These are phyloP conservation scores for Auriculariales sp. DNA, from an alignment of 768 basidiomycete species.

Conservation along the genomic window DNA sequence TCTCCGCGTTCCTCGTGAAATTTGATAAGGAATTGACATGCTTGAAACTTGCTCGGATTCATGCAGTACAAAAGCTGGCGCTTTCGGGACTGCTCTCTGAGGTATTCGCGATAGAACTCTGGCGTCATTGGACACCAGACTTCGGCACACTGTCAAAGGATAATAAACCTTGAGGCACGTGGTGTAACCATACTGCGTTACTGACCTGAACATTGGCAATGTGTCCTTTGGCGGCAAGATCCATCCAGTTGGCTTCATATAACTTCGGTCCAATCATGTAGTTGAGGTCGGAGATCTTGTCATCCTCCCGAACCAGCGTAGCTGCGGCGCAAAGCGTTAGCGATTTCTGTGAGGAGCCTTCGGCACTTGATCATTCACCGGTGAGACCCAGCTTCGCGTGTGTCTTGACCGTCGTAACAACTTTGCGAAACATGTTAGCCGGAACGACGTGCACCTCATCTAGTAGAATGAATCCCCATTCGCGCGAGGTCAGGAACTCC, in stretches of 20 bases:
- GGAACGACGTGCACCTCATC: constrained; percentile 99
- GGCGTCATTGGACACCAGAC: constrained; percentile 99
- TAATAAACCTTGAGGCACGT: constrained; percentile 1
- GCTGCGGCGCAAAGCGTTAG: constrained; percentile 31
- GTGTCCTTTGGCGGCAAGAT: constrained; percentile 96
- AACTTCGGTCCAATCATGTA: constrained; percentile 99
- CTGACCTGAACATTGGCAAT: constrained; percentile 98
- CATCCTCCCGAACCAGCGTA: constrained; percentile 95
- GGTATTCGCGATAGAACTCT: constrained; percentile 96
- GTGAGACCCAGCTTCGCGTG: constrained; percentile 97
- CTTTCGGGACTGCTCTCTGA: constrained; percentile 82
- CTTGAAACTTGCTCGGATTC: constrained; percentile 99
- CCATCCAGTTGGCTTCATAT: constrained; percentile 99
- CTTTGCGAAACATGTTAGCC: constrained; percentile 94
- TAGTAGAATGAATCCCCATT: constrained; percentile 96
- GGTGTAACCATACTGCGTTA: constrained; percentile 3
- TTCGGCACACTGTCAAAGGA: constrained; percentile 69
- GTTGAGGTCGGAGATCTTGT: constrained; percentile 95
- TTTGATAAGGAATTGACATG: constrained; percentile 95
- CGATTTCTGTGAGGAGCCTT: neutral
- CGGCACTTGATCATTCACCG: constrained; percentile 31
- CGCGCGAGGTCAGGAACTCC: constrained; percentile 95
- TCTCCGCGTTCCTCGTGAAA: constrained; percentile 96
- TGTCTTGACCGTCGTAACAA: constrained; percentile 96
- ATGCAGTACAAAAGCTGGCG: constrained; percentile 96